phyloP scores from a whole-genome alignment of 441 rosid genomes.

The Populus trichocarpa region DNA sequence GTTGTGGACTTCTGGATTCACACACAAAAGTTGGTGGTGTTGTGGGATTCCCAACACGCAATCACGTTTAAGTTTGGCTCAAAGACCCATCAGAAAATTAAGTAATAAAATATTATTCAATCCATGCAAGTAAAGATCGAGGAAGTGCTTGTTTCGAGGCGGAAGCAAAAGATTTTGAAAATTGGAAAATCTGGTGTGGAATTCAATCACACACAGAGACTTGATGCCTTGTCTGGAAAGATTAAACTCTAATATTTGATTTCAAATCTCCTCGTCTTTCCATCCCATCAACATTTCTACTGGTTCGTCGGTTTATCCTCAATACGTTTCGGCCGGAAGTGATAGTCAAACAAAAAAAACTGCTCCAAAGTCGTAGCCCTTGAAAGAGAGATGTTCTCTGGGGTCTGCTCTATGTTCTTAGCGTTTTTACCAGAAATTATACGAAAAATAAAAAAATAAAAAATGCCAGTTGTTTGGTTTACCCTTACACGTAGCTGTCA shows the following conservation, averaged over 20 bases:
- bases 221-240: neutral
- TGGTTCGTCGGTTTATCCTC: neutral
- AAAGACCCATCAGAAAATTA: neutral
- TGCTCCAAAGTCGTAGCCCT: neutral
- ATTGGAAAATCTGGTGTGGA: neutral
- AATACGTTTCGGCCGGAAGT: neutral
- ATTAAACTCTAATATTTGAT: neutral
- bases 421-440: neutral
- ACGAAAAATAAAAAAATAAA: too few relatives aligned
- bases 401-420: neutral
- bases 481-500: neutral
- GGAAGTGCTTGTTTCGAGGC: neutral
- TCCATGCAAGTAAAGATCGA: neutral
- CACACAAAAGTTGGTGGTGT: neutral
- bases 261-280: neutral
- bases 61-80: neutral
- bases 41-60: neutral
- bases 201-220: neutral
- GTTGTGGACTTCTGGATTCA: neutral
- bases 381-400: neutral
- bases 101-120: neutral
- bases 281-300: neutral
- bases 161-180: neutral
- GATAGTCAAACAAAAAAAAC: neutral
- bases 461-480: neutral